Evolutionary conservation across 2,329 filamentous ascomycete genomes (phyloP).

Genomic region (Sclerotiophoma versabilis): DNA sequence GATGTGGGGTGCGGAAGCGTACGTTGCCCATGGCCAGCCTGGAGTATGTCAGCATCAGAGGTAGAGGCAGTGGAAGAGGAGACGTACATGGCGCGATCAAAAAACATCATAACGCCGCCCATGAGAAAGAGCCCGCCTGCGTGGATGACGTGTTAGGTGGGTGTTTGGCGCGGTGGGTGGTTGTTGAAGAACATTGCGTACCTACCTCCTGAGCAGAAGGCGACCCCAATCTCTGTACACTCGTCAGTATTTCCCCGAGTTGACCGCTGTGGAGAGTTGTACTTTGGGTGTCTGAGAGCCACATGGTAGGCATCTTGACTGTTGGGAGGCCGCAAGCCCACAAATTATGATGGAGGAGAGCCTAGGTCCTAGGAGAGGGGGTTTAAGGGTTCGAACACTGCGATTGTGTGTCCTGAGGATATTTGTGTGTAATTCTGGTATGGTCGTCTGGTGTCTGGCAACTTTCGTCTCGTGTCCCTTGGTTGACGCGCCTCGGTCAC

Average conservation of each 20-base stretch:
- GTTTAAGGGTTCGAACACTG: background rate
- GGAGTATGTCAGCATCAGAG: slow-evolving; percentile 15
- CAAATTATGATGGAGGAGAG: background rate
- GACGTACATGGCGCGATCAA: slow-evolving; percentile 89
- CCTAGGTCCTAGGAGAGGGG: no score
- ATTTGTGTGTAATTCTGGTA: background rate
- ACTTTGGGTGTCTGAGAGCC: slow-evolving; percentile 97
- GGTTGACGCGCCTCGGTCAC: slow-evolving; percentile 16
- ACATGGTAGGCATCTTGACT: slow-evolving; percentile 79
- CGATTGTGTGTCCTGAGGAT: background rate
- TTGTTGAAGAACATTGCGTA: slow-evolving; percentile 44
- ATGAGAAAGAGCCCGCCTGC: slow-evolving; percentile 93
- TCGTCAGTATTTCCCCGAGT: background rate
- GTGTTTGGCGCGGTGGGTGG: slow-evolving; percentile 26
- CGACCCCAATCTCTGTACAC: slow-evolving; percentile 84
- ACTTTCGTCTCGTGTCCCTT: slow-evolving; percentile 17
- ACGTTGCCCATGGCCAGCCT: slow-evolving; percentile 98
- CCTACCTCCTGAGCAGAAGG: slow-evolving; percentile 97
- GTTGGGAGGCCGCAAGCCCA: background rate
- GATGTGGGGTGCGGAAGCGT: slow-evolving; percentile 36
- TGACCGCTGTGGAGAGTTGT: slow-evolving; percentile 49
- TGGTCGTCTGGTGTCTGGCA: slow-evolving; percentile 2
- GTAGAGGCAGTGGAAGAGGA: background rate
- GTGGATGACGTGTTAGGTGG: slow-evolving; percentile 4
- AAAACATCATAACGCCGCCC: slow-evolving; percentile 94